phyloP scores from a whole-genome alignment of 495 filamentous ascomycete species.

The Podospora appendiculata region DNA sequence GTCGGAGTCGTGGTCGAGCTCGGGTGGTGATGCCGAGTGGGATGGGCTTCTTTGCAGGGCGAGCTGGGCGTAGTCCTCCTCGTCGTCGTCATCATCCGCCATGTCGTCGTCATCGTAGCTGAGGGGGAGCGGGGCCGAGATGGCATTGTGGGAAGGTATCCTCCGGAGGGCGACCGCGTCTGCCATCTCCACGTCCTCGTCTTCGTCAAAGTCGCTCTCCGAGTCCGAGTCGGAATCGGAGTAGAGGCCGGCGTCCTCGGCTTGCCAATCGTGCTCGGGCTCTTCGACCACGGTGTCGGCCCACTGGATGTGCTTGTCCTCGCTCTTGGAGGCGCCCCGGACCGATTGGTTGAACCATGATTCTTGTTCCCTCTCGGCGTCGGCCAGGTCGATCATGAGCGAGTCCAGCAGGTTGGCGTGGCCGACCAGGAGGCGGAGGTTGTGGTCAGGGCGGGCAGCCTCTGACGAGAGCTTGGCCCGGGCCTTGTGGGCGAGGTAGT shows the following conservation, averaged over 20 bases:
- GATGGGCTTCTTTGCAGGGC: conserved; percentile 68
- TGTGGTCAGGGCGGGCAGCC: conserved; percentile 83
- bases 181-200: conserved; percentile 48
- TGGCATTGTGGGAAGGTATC: conserved; percentile 29
- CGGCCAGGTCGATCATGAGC: conserved; percentile 89
- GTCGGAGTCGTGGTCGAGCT: conserved; percentile 63
- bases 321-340: conserved; percentile 54
- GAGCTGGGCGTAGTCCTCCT: conserved; percentile 63
- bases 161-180: conserved; percentile 38
- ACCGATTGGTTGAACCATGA: conserved; percentile 97
- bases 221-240: conserved; percentile 14
- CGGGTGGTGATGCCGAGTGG: conserved; percentile 62
- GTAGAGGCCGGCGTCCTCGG: conserved; percentile 49
- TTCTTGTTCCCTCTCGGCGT: conserved; percentile 93
- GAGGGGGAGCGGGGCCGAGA: conserved; percentile 8
- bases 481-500: conserved; percentile 94
- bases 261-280: conserved; percentile 61
- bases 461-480: conserved; percentile 89
- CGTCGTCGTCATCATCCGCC: conserved; percentile 62
- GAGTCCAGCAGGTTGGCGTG: conserved; percentile 97
- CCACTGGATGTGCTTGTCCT: conserved; percentile 77
- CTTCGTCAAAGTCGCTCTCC: conserved; percentile 30
- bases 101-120: conserved; percentile 41
- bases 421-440: conserved; percentile 86
- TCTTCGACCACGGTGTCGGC: conserved; percentile 71